Evolutionary conservation across 805 yeast genomes (phyloP).

Genomic region (Brettanomyces nanus): DNA sequence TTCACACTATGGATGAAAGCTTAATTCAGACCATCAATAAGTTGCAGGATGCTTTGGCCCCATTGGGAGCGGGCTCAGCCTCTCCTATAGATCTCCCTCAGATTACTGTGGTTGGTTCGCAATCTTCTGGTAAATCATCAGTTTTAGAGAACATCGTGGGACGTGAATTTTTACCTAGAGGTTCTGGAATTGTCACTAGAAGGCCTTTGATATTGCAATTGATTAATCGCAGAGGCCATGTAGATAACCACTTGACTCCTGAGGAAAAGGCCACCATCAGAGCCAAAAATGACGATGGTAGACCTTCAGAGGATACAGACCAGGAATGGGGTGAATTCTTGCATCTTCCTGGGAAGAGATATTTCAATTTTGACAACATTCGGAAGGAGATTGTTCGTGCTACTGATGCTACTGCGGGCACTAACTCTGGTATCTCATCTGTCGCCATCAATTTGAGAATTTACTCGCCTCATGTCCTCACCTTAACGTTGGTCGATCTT

Average conservation of each 20-base stretch:
- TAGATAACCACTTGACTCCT: constrained; percentile 13
- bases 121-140: constrained; percentile 82
- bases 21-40: constrained; percentile 81
- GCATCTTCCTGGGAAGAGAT: constrained; percentile 82
- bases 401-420: constrained; percentile 77
- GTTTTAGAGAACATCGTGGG: constrained; percentile 89
- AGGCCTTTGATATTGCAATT: constrained; percentile 79
- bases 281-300: constrained; percentile 36
- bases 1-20: constrained; percentile 65
- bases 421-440: constrained; percentile 82
- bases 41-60: constrained; percentile 94
- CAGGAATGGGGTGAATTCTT: constrained; percentile 98
- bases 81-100: constrained; percentile 93
- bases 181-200: constrained; percentile 88
- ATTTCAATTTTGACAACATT: constrained; percentile 81
- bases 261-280: constrained; percentile 37
- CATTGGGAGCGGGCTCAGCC: constrained; percentile 80
- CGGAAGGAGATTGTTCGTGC: constrained; percentile 87
- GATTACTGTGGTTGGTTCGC: constrained; percentile 92
- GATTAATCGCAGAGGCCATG: constrained; percentile 52
- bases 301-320: constrained; percentile 57
- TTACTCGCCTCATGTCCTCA: constrained; percentile 88
- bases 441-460: constrained; percentile 90
- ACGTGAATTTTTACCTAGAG: constrained; percentile 84
- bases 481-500: constrained; percentile 89